phyloP scores from a whole-genome alignment of 1,284 basidiomycete species.

The Sanghuangporus sanghuang region DNA sequence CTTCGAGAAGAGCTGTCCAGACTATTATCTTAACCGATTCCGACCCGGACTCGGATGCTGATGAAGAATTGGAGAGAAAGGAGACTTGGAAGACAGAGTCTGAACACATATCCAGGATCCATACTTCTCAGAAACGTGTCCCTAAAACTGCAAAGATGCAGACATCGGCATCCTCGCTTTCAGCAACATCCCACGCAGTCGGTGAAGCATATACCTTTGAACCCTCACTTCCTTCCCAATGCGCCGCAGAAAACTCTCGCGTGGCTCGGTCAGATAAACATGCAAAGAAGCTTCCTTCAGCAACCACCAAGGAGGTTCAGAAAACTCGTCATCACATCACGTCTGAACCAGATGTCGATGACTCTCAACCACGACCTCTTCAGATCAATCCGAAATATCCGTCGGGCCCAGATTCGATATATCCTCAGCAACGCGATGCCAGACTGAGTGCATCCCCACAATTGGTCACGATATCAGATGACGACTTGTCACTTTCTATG shows the following conservation, averaged over 20 bases:
- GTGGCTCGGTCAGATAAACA: background rate
- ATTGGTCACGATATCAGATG: background rate
- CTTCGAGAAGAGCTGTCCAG: constrained; percentile 7
- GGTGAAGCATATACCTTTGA: background rate
- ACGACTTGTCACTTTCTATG: constrained; percentile 10
- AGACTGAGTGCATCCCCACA: background rate
- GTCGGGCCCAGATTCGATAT: background rate
- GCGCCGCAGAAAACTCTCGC: background rate
- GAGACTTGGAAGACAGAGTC: background rate
- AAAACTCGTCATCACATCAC: background rate
- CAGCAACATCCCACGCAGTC: background rate
- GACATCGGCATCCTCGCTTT: background rate
- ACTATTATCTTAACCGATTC: constrained; percentile 5
- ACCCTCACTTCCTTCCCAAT: background rate
- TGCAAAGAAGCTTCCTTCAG: background rate
- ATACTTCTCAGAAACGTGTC: background rate
- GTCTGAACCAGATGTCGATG: background rate
- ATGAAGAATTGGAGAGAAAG: background rate
- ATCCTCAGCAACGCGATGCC: background rate
- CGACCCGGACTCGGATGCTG: background rate
- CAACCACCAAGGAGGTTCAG: background rate
- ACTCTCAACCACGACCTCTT: background rate
- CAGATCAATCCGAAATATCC: constrained; percentile 1
- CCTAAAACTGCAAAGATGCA: background rate
- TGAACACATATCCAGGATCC: background rate